Base-by-base conservation (phyloP, 768 basidiomycete species). In the Cantharellus cinnabarinus region DNA sequence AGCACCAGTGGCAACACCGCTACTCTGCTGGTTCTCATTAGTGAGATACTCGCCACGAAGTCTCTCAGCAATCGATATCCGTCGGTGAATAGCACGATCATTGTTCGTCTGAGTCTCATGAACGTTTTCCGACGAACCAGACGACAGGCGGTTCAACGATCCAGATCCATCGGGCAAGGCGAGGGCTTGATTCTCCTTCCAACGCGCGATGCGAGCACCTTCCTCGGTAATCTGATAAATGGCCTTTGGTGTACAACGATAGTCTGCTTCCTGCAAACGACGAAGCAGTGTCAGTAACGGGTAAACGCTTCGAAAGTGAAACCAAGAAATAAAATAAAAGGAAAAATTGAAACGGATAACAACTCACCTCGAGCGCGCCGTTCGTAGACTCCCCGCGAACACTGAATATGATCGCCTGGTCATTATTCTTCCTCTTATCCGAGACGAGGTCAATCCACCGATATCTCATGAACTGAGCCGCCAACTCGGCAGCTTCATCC, bases 401-500 rank as follows among this genome's bases (percentile, higher is more conserved):
- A 37, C 87, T 90, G 72, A 90, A 90, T 68, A 90, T 89, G 72
- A 90, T 88, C 29, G 88, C 88, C 37, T 88, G 88, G 66, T 90
- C 88, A 62, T 87, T 89, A 66, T 83, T 86, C 73, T 87, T 89
- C 63, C 88, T 77, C 75, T 86, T 90, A 70, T 90, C 88, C 72
- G 84, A 86, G 62, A 94, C 89, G 50, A 98, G 75, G 2, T 74
- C 72, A 70, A 99, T 85, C 62, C 94, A 80, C 44, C 90, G 88
- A 66, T 91, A 95, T 57, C 95, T 82, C 52, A 97, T 91, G 66
- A 98, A 97, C 68, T 98, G 95, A 3, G 93, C 95, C 2, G 89
- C 85, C 80, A 98, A 86, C 74, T 99, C 95, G 5, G 90, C 89
- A 0, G 90, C 93, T 70, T 98, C 95, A 67, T 99, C 95, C 57